Evolutionary conservation across 306 rosid genomes (phyloP).

Genomic region (Prosopis cineraria): DNA sequence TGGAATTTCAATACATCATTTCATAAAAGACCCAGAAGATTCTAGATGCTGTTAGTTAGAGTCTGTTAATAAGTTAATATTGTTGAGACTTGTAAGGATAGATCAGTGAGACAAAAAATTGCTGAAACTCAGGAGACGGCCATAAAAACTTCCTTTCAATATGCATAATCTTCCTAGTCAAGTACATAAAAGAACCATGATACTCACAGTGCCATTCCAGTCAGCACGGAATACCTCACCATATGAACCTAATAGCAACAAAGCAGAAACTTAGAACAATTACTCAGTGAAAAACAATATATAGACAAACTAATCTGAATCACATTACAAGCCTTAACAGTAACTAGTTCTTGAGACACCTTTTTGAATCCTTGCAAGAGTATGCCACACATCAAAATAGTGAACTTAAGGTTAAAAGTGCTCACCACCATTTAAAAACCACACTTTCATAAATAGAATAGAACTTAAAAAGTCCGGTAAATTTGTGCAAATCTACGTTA

Average conservation of each 20-base stretch:
- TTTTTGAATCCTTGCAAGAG: conserved; percentile 12
- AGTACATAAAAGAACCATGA: conserved; percentile 27
- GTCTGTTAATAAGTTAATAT: neutral
- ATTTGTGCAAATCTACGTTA: conserved; percentile 27
- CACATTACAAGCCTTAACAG: conserved; percentile 8
- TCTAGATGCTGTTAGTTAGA: neutral
- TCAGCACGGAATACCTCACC: conserved; percentile 98
- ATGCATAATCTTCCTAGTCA: conserved; percentile 20
- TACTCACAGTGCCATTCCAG: conserved; percentile 98
- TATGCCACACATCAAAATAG: conserved; percentile 16
- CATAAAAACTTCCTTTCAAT: conserved; percentile 21
- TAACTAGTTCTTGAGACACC: neutral
- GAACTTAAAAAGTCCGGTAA: conserved; percentile 20
- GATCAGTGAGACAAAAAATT: neutral
- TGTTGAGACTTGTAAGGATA: neutral
- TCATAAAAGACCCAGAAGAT: neutral
- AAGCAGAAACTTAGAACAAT: conserved; percentile 29
- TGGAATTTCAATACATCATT: neutral
- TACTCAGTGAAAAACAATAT: conserved; percentile 16
- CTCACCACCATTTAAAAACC: conserved; percentile 10
- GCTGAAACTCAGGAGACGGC: conserved; percentile 21
- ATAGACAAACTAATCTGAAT: conserved; percentile 14
- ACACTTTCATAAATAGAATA: conserved; percentile 17
- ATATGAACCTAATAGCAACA: conserved; percentile 76
- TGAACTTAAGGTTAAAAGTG: conserved; percentile 2